Conservation (phyloP, 2,329 filamentous ascomycete genomes). For the Paecilomyces sp. region DNA sequence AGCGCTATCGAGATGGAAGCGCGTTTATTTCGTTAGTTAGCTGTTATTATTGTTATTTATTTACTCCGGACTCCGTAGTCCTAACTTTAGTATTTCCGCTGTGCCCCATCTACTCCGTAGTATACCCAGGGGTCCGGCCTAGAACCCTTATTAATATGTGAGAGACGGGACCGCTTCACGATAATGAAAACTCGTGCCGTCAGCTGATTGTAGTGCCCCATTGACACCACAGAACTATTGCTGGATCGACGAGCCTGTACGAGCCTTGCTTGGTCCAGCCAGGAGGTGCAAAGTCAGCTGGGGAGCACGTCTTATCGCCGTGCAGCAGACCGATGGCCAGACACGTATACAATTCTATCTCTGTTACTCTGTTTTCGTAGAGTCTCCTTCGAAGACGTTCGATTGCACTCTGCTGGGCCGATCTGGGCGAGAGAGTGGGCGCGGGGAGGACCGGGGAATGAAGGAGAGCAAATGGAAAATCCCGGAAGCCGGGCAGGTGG, state of each 20-base stretch:
- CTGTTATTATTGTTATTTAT: too few relatives aligned
- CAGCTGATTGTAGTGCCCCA: neutral
- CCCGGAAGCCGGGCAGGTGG: constrained; percentile 7
- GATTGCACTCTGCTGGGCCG: neutral
- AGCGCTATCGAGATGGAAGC: neutral
- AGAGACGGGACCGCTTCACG: neutral
- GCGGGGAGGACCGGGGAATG: constrained; percentile 15
- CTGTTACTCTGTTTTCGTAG: neutral
- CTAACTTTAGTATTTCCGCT: neutral
- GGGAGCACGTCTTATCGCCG: neutral
- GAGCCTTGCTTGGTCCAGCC: neutral
- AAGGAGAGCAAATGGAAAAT: constrained; percentile 11
- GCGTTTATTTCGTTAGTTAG: neutral
- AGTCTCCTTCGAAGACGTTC: neutral
- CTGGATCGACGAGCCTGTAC: neutral
- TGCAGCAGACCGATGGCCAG: neutral
- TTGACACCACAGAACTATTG: neutral
- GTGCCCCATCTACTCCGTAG: neutral
- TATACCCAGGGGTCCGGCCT: neutral
- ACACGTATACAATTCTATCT: neutral
- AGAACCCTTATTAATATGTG: neutral
- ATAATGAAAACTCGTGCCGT: neutral
- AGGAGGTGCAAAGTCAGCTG: neutral
- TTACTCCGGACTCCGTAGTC: neutral
- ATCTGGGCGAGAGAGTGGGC: neutral